These are phyloP conservation scores for Talaromyces sp. DNA, from an alignment of 2,329 filamentous ascomycete genomes.

Conservation along the genomic window DNA sequence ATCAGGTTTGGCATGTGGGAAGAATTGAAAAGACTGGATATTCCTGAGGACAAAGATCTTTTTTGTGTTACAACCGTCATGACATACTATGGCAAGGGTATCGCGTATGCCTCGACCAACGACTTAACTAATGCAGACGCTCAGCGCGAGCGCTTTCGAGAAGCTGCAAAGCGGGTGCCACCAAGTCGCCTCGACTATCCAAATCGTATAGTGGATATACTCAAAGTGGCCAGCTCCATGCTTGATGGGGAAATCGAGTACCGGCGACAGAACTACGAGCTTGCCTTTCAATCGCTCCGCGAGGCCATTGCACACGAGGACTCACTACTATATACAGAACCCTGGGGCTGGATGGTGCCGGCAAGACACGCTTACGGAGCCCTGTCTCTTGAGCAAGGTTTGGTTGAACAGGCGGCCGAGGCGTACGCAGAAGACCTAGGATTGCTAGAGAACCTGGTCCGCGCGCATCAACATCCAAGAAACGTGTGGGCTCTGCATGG, in stretches of 20 bases:
- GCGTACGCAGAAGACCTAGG: conserved; percentile 57
- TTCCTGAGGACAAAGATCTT: conserved; percentile 41
- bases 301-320: conserved; percentile 54
- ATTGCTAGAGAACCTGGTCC: conserved; percentile 35
- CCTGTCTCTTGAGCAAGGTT: conserved; percentile 56
- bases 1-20: conserved; percentile 14
- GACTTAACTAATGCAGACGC: conserved; percentile 41
- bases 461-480: conserved; percentile 54
- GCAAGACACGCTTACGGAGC: conserved; percentile 60
- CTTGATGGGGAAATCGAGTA: conserved; percentile 62
- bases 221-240: conserved; percentile 55
- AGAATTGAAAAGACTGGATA: conserved; percentile 10
- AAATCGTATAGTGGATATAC: conserved; percentile 58
- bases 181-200: conserved; percentile 59
- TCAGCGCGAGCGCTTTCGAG: conserved; percentile 46
- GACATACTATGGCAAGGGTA: conserved; percentile 58
- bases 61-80: conserved; percentile 65
- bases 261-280: conserved; percentile 50
- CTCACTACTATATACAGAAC: conserved; percentile 58
- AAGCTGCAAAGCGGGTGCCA: conserved; percentile 49
- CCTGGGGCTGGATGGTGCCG: conserved; percentile 68
- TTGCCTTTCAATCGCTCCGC: conserved; percentile 53
- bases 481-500: conserved; percentile 72
- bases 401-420: conserved; percentile 44
- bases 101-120: conserved; percentile 55